These are phyloP conservation scores for Oropetium thomaeum DNA, from an alignment of 176 grass and related monocot species.

Conservation along the genomic window DNA sequence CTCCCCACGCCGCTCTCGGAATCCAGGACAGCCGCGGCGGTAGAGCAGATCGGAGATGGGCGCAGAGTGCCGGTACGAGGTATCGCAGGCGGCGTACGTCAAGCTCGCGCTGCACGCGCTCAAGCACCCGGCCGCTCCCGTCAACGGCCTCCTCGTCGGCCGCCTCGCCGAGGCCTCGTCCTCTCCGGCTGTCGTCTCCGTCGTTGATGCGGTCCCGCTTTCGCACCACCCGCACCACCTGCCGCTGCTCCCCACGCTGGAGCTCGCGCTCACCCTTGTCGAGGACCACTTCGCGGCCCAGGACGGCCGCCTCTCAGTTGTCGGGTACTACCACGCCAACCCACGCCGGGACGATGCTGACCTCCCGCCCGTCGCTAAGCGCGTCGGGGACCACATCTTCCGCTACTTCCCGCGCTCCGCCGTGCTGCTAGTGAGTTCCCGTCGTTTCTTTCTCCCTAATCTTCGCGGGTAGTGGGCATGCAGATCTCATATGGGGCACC, in stretches of 20 bases:
- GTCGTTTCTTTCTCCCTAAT: neutral
- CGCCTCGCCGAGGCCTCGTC: slow-evolving; percentile 29
- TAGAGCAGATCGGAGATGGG: slow-evolving; percentile 58
- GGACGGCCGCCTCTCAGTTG: slow-evolving; percentile 51
- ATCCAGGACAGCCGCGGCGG: neutral
- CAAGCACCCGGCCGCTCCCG: slow-evolving; percentile 68
- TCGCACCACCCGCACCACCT: slow-evolving; percentile 79
- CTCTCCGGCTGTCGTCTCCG: slow-evolving; percentile 47
- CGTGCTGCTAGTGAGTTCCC: slow-evolving; percentile 57
- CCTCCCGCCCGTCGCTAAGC: slow-evolving; percentile 73
- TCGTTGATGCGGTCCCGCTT: slow-evolving; percentile 73
- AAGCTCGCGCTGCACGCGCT: slow-evolving; percentile 93
- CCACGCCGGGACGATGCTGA: slow-evolving; percentile 63
- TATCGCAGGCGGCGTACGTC: slow-evolving; percentile 79
- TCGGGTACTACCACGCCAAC: slow-evolving; percentile 99
- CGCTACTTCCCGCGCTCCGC: slow-evolving; percentile 85
- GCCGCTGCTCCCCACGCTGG: slow-evolving; percentile 84
- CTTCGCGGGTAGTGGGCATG: neutral
- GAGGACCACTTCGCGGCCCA: slow-evolving; percentile 71
- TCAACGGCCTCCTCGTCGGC: slow-evolving; percentile 92
- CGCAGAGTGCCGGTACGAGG: slow-evolving; percentile 70
- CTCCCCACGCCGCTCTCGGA: neutral
- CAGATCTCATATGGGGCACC: slow-evolving; percentile 12
- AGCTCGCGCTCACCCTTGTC: slow-evolving; percentile 83
- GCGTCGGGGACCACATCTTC: slow-evolving; percentile 92